Base-by-base conservation (phyloP, 495 filamentous ascomycete genomes). In the Cercophora samala region DNA sequence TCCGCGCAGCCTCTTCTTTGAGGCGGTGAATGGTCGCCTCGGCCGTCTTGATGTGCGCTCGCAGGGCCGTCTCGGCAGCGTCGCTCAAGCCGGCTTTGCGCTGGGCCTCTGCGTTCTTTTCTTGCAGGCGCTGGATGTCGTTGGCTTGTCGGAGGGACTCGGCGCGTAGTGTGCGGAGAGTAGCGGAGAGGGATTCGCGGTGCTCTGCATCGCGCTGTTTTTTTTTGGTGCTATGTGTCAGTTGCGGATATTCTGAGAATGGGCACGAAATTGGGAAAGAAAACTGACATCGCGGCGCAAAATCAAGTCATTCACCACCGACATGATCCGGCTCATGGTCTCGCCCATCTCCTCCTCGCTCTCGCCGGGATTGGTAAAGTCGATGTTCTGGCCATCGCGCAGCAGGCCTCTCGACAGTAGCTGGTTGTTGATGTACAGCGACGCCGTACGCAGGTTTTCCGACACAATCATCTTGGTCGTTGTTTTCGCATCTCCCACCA, bases 401-500 rank as follows among this genome's bases (percentile, higher is more conserved):
- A 98, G 80, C 22, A 99, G 83, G 21, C 95, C 95, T 53, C 95
- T 88, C 4, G 94, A 92, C 42, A 97, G 86, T 32, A 99, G 83
- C 65, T 97, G 89, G 76, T 97, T 97, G 81, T 99, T 99, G 80
- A 99, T 90, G 79, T 98, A 98, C 58, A 88, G 87, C 64, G 94
- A 97, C 25, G 95, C 95, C 65, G 92, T 92, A 70, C 90, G 86
- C 58, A 97, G 81, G 78, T 91, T 94, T 64, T 90, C 86, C 64
- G 86, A 77, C 74, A 96, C 93, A 88, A 95, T 95, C 78, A 80
- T 81, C 37, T 46, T 73, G 62, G 56, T 58, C 24, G 53, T 23
- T 9, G 4, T 24, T 42, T 61, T 64, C 58, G n/a, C 55, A 17
- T 64, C 8, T 24, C 64, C 6, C 37, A 9, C 37, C 37, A 46